Evolutionary conservation across 352 stramenopile genomes (phyloP), one percentile per base, ranked within the genome.

Genomic region (Pythium dissotocum): DNA sequence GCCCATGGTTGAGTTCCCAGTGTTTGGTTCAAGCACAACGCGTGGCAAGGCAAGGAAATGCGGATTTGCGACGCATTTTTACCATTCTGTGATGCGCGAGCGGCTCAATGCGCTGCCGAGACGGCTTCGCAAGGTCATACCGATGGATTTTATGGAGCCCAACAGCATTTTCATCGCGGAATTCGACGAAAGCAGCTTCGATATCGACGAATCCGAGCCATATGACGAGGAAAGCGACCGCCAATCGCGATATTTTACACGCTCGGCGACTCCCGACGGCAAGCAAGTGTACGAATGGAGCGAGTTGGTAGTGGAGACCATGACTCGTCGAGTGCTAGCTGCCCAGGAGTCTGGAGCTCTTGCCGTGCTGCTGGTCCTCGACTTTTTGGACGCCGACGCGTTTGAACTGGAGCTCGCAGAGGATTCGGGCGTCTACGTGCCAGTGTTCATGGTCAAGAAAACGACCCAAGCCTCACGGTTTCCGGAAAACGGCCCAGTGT

Each of bases 361-460:
- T 0, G 75, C 70, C 36, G 81, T 89, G 46, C 73, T 93, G 10
- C 59, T 91, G 5, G 78, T 89, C 14, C 70, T 93, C 6, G 81
- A 91, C 52, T 57, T 93, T 4, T 76, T 85, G n/a, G 73, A 82
- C 28, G 75, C 78, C 0, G 78, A 86, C 16, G 66, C 85, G 18
- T 93, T 93, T 18, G 72, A 79, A 35, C 67, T 93, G 32, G 61
- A 81, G 10, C 77, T 91, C 21, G 42, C 64, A 1, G 46, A 74
- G 1, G 83, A 88, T 33, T 76, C 80, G 0, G 85, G 85, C 0
- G 70, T 93, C 7, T 93, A 89, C 63, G 79, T 93, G 40, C 85
- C 85, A 1, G 81, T 93, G n/a, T 63, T 93, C 26, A 90, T 90
- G 81, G 40, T 77, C 52, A 77, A 77, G 3, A 74, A 44, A 59